Conservation (phyloP, 768 basidiomycete species). For the Gyrodon lividus region DNA sequence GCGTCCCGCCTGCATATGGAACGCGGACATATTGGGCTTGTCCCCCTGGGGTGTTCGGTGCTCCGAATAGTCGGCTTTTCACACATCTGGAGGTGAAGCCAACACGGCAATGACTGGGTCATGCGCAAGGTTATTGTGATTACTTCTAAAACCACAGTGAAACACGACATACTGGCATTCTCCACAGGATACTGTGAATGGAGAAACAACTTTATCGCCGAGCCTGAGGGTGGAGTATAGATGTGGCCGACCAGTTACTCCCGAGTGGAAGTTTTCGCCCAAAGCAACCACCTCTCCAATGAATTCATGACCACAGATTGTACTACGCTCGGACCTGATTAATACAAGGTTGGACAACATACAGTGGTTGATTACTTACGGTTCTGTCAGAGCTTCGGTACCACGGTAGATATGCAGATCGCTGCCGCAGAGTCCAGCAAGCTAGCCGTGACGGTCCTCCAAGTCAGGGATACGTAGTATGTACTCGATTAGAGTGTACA, state of each 20-base stretch:
- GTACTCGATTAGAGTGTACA: slow-evolving; percentile 8
- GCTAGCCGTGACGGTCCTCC: slow-evolving; percentile 37
- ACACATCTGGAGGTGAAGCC: slow-evolving; percentile 74
- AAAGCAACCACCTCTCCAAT: slow-evolving; percentile 69
- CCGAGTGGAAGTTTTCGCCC: slow-evolving; percentile 53
- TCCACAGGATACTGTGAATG: slow-evolving; percentile 81
- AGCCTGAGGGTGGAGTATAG: slow-evolving; percentile 64
- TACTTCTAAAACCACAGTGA: background rate
- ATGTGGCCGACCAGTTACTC: slow-evolving; percentile 48
- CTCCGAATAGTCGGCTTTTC: slow-evolving; percentile 62
- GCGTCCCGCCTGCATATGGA: slow-evolving; percentile 76
- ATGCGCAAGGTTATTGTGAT: background rate
- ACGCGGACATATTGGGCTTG: slow-evolving; percentile 81
- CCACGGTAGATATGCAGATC: slow-evolving; percentile 78
- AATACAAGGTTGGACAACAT: background rate
- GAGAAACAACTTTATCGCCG: slow-evolving; percentile 77
- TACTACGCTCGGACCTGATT: slow-evolving; percentile 36
- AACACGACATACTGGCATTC: slow-evolving; percentile 68
- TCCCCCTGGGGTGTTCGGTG: slow-evolving; percentile 62
- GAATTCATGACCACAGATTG: slow-evolving; percentile 75
- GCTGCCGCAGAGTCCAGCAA: slow-evolving; percentile 69
- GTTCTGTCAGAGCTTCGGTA: slow-evolving; percentile 48
- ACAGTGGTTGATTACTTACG: slow-evolving; percentile 39
- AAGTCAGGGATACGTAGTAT: background rate
- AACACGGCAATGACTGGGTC: slow-evolving; percentile 60